A percentile compares a stretch with the other conserved stretches of the same genome.
These are phyloP conservation scores for Thuja plicata DNA, from an alignment of 83 land plant species.

Conservation along the genomic window DNA sequence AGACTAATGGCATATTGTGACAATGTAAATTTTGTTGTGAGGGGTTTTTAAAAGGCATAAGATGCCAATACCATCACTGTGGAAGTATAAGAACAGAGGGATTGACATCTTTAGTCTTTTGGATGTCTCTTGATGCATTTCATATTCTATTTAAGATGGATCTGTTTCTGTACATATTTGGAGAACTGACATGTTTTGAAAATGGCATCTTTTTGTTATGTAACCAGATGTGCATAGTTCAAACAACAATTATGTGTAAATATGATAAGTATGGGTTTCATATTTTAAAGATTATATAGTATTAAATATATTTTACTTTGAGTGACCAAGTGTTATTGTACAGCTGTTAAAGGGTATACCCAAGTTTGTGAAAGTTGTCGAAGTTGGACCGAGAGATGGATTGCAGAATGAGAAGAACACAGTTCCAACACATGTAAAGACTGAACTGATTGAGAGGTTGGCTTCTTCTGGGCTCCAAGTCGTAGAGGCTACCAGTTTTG, in stretches of 20 bases:
- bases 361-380: constrained; percentile 91
- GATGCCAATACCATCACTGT: background rate
- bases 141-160: background rate
- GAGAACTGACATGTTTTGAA: background rate
- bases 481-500: constrained; percentile 98
- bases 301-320: background rate
- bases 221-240: background rate
- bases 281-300: background rate
- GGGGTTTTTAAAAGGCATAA: background rate
- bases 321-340: constrained; percentile 1
- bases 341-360: constrained; percentile 75
- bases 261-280: background rate
- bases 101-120: background rate
- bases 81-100: background rate
- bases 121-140: background rate
- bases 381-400: constrained; percentile 98
- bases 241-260: background rate
- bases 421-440: constrained; percentile 86
- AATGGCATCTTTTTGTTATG: background rate
- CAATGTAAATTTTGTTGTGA: background rate
- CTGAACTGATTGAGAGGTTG: constrained; percentile 78
- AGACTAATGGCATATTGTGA: background rate
- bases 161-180: background rate
- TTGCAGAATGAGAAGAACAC: constrained; percentile 89
- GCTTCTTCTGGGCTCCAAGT: constrained; percentile 79